A percentile compares a stretch with the other conserved stretches of the same genome.
These are phyloP conservation scores for Lichtheimia corymbifera DNA, from an alignment of 371 early-diverging fungal species.

Conservation along the genomic window DNA sequence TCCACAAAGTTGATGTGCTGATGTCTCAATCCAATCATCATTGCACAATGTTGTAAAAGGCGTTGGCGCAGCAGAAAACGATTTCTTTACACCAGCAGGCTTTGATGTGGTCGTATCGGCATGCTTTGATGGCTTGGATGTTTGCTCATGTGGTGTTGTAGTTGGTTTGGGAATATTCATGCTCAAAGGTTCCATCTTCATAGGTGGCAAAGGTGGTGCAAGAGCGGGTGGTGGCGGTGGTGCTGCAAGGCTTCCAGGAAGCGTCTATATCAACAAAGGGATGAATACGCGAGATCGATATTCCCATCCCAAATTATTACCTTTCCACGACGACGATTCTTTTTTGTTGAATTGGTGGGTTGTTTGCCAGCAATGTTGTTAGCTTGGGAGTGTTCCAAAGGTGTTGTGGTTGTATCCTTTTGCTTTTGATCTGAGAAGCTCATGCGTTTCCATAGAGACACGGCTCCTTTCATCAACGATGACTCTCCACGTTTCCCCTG, in stretches of 20 bases:
- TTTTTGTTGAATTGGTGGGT: slow-evolving; percentile 1
- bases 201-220: slow-evolving; percentile 37
- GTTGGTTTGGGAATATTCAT: slow-evolving; percentile 19
- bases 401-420: neutral
- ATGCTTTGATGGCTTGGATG: slow-evolving; percentile 10
- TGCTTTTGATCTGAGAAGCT: neutral
- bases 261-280: slow-evolving; percentile 24
- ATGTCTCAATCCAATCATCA: neutral
- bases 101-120: slow-evolving; percentile 18
- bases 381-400: neutral
- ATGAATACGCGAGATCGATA: too few relatives aligned
- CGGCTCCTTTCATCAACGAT: neutral
- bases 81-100: slow-evolving; percentile 8
- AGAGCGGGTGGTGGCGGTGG: slow-evolving; percentile 37
- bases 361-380: neutral
- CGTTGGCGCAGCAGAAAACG: slow-evolving; percentile 3
- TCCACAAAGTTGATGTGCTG: neutral
- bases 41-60: neutral
- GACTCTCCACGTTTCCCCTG: neutral
- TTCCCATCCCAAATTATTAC: slow-evolving; percentile 1
- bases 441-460: neutral
- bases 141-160: slow-evolving; percentile 1
- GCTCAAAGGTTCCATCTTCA: slow-evolving; percentile 50
- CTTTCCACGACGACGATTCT: slow-evolving; percentile 15
- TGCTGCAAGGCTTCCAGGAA: slow-evolving; percentile 44